Evolutionary conservation across 495 filamentous ascomycete species (phyloP).

Genomic region (Daldinia decipiens): DNA sequence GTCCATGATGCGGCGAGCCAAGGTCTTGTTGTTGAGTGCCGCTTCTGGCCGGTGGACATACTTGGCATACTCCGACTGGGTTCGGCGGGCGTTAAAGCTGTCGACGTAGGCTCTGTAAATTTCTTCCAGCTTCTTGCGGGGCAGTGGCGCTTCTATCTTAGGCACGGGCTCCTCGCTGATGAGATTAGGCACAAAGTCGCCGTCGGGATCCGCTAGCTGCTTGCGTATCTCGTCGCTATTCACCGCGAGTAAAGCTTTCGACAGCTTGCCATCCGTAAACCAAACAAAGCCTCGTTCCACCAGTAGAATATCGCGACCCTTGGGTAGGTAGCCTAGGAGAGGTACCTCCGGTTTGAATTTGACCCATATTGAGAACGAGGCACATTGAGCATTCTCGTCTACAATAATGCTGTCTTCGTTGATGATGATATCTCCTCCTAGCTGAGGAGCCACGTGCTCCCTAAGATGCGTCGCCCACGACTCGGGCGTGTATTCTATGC

Average conservation of each 20-base stretch:
- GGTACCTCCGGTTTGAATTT: constrained; percentile 34
- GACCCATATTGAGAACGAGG: constrained; percentile 32
- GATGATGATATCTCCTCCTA: constrained; percentile 34
- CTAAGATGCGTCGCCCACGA: constrained; percentile 28
- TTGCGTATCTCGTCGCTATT: constrained; percentile 39
- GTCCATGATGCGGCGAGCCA: constrained; percentile 31
- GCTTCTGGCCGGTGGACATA: constrained; percentile 28
- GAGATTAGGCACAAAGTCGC: constrained; percentile 18
- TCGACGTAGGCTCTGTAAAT: constrained; percentile 30
- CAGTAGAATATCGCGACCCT: constrained; percentile 27
- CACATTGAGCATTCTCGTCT: constrained; percentile 31
- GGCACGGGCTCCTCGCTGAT: constrained; percentile 35
- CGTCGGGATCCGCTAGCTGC: constrained; percentile 25
- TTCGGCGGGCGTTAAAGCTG: constrained; percentile 26
- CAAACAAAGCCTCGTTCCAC: constrained; percentile 36
- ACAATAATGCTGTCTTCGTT: constrained; percentile 38
- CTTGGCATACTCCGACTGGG: constrained; percentile 26
- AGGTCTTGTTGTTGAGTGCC: constrained; percentile 27
- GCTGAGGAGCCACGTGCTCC: constrained; percentile 27
- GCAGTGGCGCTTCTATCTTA: constrained; percentile 10
- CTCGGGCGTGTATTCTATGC: constrained; percentile 32
- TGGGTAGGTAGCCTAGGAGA: constrained; percentile 28
- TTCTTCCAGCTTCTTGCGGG: constrained; percentile 28
- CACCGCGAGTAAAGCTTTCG: constrained; percentile 29
- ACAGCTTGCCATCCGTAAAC: constrained; percentile 37